phyloP scores from a whole-genome alignment of 2,329 filamentous ascomycete species.

The Xylaria sp. region DNA sequence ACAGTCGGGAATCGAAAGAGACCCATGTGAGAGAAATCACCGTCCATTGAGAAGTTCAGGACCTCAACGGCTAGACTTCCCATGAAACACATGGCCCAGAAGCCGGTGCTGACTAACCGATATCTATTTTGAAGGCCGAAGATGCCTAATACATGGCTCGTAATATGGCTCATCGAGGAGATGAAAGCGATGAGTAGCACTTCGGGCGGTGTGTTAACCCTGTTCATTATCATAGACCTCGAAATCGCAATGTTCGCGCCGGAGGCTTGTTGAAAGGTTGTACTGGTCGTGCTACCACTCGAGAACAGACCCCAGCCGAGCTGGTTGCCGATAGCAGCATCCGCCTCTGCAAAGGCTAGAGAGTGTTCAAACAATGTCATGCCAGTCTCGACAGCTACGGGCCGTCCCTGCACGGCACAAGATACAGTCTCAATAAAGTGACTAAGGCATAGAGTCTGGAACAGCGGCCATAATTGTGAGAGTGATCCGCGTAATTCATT shows the following conservation, averaged over 20 bases:
- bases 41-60: constrained; percentile 68
- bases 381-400: constrained; percentile 84
- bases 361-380: constrained; percentile 98
- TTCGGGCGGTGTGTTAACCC: constrained; percentile 90
- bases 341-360: constrained; percentile 93
- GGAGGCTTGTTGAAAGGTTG: constrained; percentile 57
- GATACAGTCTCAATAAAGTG: constrained; percentile 91
- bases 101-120: constrained; percentile 84
- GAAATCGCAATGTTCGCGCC: constrained; percentile 63
- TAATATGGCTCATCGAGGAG: constrained; percentile 89
- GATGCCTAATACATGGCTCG: constrained; percentile 84
- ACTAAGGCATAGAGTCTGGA: constrained; percentile 75
- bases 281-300: constrained; percentile 56
- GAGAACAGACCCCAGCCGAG: constrained; percentile 76
- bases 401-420: constrained; percentile 86
- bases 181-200: constrained; percentile 87
- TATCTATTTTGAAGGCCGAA: constrained; percentile 82
- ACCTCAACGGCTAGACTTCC: constrained; percentile 83
- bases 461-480: constrained; percentile 79
- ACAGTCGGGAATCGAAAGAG: constrained; percentile 91
- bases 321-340: constrained; percentile 84
- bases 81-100: constrained; percentile 95
- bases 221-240: constrained; percentile 75
- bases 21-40: constrained; percentile 67
- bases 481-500: constrained; percentile 79